Evolutionary conservation across 176 grass and related monocot genomes (phyloP).

Genomic region (Pharus latifolius): DNA sequence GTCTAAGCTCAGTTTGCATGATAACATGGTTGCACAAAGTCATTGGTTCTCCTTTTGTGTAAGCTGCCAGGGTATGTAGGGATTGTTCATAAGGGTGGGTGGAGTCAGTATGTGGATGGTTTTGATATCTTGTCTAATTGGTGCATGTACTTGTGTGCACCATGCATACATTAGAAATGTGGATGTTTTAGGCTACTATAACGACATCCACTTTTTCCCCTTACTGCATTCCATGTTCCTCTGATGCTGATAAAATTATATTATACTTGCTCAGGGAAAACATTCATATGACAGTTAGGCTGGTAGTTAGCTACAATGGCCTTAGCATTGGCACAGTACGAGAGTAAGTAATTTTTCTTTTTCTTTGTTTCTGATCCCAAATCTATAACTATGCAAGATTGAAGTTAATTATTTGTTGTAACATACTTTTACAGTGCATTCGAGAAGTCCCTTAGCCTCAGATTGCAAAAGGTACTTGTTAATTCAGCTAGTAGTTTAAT

Average conservation of each 20-base stretch:
- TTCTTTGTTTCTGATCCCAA: background rate
- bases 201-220: background rate
- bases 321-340: constrained; percentile 70
- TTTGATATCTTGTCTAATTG: background rate
- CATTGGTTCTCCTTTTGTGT: background rate
- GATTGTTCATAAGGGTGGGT: background rate
- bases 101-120: background rate
- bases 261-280: constrained; percentile 60
- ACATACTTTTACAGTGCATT: constrained; percentile 51
- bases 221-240: background rate
- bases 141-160: no score
- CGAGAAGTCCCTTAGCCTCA: constrained; percentile 59
- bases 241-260: background rate
- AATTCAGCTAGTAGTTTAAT: background rate
- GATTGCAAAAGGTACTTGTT: constrained; percentile 66
- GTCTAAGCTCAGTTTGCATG: background rate
- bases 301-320: constrained; percentile 86
- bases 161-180: no score
- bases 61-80: background rate
- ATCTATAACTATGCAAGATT: background rate
- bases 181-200: background rate
- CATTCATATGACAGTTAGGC: constrained; percentile 92
- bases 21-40: no score
- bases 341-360: constrained; percentile 53
- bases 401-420: constrained; percentile 2